These are phyloP conservation scores for Blumeria hordei DNA, from an alignment of 2,329 filamentous ascomycete species.

Conservation along the genomic window DNA sequence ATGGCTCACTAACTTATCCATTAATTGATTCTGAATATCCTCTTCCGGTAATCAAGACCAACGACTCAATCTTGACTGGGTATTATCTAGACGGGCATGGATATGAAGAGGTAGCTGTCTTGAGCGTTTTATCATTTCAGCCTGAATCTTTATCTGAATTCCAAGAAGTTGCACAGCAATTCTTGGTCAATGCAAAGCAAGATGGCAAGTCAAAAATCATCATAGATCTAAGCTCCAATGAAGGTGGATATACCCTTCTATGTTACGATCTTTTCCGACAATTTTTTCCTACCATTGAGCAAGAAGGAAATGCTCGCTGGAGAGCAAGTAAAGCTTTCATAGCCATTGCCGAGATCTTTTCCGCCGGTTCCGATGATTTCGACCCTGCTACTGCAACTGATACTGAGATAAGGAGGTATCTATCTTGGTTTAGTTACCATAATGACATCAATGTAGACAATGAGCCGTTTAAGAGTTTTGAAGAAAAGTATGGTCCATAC, in stretches of 20 bases:
- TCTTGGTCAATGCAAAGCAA: constrained; percentile 14
- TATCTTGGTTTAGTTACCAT: constrained; percentile 10
- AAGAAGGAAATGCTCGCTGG: constrained; percentile 8
- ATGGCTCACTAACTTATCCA: background rate
- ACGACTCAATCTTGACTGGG: constrained; percentile 10
- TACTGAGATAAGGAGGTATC: constrained; percentile 5
- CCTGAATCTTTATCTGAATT: constrained; percentile 10
- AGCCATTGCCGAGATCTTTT: constrained; percentile 2
- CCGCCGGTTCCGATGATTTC: constrained; percentile 7
- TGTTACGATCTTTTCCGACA: constrained; percentile 17
- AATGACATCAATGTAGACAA: constrained; percentile 11
- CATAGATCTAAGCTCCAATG: constrained; percentile 37
- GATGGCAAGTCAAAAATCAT: constrained; percentile 32
- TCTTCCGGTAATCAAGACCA: constrained; percentile 7
- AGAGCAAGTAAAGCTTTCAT: constrained; percentile 9
- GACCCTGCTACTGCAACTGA: constrained; percentile 8
- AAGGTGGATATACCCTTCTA: constrained; percentile 26
- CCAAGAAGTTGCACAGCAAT: constrained; percentile 7
- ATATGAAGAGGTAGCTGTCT: constrained; percentile 13
- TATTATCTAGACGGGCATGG: constrained; percentile 12
- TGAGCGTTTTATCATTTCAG: constrained; percentile 11
- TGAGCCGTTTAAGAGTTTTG: constrained; percentile 8
- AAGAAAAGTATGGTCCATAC: constrained; percentile 2
- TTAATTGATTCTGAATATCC: constrained; percentile 7
- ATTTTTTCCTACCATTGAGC: no score